These are phyloP conservation scores for Auriscalpium orientale DNA, from an alignment of 768 basidiomycete species.

Conservation along the genomic window DNA sequence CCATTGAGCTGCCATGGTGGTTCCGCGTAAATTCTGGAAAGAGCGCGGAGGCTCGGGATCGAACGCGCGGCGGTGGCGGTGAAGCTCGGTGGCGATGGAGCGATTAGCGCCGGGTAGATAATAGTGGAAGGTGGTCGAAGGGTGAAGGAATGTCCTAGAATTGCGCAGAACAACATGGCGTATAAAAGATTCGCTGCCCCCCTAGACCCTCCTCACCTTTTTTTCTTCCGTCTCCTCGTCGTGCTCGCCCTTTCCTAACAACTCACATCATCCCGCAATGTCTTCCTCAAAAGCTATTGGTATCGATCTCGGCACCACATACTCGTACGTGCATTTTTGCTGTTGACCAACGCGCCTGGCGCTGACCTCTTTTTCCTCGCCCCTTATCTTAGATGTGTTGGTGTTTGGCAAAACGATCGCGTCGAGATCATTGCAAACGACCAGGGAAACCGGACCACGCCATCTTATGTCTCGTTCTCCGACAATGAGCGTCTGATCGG, in stretches of 20 bases:
- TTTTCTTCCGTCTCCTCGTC: constrained; percentile 11
- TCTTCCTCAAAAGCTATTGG: constrained; percentile 65
- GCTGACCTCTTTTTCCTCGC: constrained; percentile 8
- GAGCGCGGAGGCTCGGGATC: background rate
- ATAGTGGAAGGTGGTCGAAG: constrained; percentile 10
- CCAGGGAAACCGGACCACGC: constrained; percentile 92
- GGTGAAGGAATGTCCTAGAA: constrained; percentile 22
- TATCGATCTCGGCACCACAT: constrained; percentile 89
- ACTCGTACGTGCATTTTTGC: constrained; percentile 53
- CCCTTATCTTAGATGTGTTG: constrained; percentile 70
- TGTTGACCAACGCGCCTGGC: background rate
- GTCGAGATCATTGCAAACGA: constrained; percentile 98
- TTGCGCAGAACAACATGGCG: constrained; percentile 14
- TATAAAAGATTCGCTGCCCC: constrained; percentile 15
- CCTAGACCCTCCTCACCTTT: constrained; percentile 14
- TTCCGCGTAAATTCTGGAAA: background rate
- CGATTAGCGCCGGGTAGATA: background rate
- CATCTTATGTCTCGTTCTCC: constrained; percentile 93
- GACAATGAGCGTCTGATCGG: constrained; percentile 96
- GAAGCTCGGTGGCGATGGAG: background rate
- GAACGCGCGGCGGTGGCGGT: background rate
- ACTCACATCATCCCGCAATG: constrained; percentile 13
- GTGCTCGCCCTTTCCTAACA: constrained; percentile 8
- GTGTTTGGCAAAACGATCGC: constrained; percentile 99
- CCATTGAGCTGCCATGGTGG: too few species aligned